phyloP scores from a whole-genome alignment of 805 yeast genomes.

The Candida nonsorbophila region DNA sequence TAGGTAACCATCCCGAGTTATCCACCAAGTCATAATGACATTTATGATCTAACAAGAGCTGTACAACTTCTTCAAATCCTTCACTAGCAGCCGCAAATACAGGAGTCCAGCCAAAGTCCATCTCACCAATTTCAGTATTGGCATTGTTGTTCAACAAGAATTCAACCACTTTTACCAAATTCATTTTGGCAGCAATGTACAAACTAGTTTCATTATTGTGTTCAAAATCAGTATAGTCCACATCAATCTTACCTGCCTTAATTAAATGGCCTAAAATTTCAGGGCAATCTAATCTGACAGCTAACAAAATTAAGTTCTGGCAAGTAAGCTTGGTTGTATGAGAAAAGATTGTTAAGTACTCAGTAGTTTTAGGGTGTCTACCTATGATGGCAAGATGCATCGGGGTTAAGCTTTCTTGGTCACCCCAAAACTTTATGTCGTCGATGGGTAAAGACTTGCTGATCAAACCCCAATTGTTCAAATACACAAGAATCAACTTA shows the following conservation, averaged over 20 bases:
- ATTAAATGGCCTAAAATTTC: constrained; percentile 52
- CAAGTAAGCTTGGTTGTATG: constrained; percentile 38
- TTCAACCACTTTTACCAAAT: constrained; percentile 48
- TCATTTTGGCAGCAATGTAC: constrained; percentile 71
- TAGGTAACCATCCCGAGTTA: constrained; percentile 94
- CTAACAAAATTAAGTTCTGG: constrained; percentile 58
- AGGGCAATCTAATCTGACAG: constrained; percentile 60
- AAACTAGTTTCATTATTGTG: constrained; percentile 70
- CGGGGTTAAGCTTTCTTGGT: constrained; percentile 75
- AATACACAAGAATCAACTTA: constrained; percentile 47
- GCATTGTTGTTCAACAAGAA: constrained; percentile 58
- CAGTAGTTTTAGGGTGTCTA: constrained; percentile 72
- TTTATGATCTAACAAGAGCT: constrained; percentile 46
- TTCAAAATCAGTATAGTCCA: constrained; percentile 57
- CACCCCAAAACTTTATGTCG: constrained; percentile 59
- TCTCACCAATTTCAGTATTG: constrained; percentile 69
- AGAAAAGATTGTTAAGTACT: constrained; percentile 48
- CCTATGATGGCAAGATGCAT: constrained; percentile 80
- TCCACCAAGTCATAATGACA: constrained; percentile 58
- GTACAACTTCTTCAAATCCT: constrained; percentile 58
- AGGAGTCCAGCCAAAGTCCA: constrained; percentile 91
- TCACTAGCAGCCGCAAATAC: constrained; percentile 86
- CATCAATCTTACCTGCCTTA: constrained; percentile 51
- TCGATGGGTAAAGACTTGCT: constrained; percentile 47
- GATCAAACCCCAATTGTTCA: constrained; percentile 58